Conservation (phyloP, 1,284 basidiomycete species). For the Rhodotorula sp. region DNA sequence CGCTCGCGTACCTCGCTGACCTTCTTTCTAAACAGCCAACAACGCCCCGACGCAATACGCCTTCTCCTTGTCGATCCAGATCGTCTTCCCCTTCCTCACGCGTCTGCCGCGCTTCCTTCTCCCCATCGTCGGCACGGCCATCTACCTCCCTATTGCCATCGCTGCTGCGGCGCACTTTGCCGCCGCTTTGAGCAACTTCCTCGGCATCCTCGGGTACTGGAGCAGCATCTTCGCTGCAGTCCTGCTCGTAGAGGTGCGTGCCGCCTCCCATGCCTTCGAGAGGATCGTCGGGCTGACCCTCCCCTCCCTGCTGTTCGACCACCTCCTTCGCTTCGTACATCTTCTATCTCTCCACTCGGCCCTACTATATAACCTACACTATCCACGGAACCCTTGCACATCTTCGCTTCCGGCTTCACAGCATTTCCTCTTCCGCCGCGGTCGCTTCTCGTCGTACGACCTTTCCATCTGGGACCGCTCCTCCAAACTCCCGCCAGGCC, state of each 20-base stretch:
- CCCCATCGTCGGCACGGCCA: conserved; percentile 74
- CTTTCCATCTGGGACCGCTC: conserved; percentile 49
- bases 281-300: background rate
- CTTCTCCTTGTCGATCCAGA: conserved; percentile 76
- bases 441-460: conserved; percentile 46
- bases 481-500: conserved; percentile 48
- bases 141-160: conserved; percentile 57
- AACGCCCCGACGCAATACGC: conserved; percentile 81
- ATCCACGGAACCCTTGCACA: too few relatives aligned
- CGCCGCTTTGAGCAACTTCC: conserved; percentile 51
- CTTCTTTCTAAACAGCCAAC: conserved; percentile 60
- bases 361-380: too few relatives aligned
- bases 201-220: conserved; percentile 45
- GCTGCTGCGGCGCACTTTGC: conserved; percentile 48
- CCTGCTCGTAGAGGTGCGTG: conserved; percentile 31
- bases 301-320: background rate
- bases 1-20: background rate
- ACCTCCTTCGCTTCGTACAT: background rate
- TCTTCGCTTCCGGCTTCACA: conserved; percentile 45
- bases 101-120: conserved; percentile 81
- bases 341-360: conserved; percentile 26
- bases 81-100: conserved; percentile 65
- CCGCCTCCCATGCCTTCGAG: conserved; percentile 21
- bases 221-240: conserved; percentile 25
- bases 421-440: conserved; percentile 48